Conservation (phyloP, 805 yeast genomes). For the Cyberlindnera japonica region DNA sequence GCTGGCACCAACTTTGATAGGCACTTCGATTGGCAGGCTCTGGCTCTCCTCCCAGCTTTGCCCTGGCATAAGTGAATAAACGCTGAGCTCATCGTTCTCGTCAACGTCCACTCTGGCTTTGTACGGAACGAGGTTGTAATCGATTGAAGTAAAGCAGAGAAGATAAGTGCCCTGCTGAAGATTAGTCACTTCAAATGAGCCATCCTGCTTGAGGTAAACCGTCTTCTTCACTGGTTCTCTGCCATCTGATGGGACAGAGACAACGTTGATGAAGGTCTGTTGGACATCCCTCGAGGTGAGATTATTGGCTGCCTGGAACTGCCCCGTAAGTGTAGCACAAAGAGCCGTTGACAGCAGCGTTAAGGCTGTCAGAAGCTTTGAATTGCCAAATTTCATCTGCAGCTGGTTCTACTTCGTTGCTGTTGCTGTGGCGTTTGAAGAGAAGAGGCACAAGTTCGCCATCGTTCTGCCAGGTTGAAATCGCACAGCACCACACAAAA, state of each 20-base stretch:
- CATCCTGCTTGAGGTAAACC: slow-evolving; percentile 13
- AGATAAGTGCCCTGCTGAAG: slow-evolving; percentile 21
- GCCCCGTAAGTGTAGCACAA: slow-evolving; percentile 18
- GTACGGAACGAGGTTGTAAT: slow-evolving; percentile 24
- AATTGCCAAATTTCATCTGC: neutral
- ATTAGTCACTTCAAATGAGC: slow-evolving; percentile 14
- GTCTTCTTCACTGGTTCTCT: neutral
- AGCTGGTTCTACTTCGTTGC: no score
- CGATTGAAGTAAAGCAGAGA: slow-evolving; percentile 17
- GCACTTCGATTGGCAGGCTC: slow-evolving; percentile 12
- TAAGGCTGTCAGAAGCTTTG: neutral
- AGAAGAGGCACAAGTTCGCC: no score
- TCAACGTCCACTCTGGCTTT: slow-evolving; percentile 20
- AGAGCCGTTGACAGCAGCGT: neutral
- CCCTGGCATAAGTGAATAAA: slow-evolving; percentile 13
- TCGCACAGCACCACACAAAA: no score
- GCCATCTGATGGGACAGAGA: slow-evolving; percentile 6
- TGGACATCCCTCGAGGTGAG: slow-evolving; percentile 15
- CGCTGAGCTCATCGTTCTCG: slow-evolving; percentile 13
- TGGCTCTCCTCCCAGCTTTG: slow-evolving; percentile 9
- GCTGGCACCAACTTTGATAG: slow-evolving; percentile 26
- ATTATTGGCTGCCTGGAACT: slow-evolving; percentile 11
- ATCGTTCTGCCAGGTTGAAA: no score
- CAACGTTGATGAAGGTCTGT: slow-evolving; percentile 16
- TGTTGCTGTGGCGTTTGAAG: no score